Evolutionary conservation across 176 grass and related monocot genomes (phyloP).

Genomic region (Luzula sylvatica): DNA sequence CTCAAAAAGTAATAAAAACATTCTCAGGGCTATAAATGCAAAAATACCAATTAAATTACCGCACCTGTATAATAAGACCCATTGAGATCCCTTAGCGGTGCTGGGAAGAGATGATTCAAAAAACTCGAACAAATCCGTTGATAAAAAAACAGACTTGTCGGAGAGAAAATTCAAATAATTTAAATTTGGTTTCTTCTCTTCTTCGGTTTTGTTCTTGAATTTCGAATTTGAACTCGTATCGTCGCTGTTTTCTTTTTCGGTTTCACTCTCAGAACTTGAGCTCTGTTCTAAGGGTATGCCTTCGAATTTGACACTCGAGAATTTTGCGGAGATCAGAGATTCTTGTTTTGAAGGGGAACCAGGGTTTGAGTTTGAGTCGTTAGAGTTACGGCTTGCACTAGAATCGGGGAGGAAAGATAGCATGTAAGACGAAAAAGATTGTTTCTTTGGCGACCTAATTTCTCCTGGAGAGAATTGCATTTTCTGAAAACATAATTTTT

Average conservation of each 20-base stretch:
- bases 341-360: slow-evolving; percentile 21
- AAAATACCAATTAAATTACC: slow-evolving; percentile 1
- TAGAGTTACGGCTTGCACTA: slow-evolving; percentile 16
- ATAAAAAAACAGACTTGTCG: slow-evolving; percentile 67
- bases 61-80: slow-evolving; percentile 91
- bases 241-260: slow-evolving; percentile 24
- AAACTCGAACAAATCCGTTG: slow-evolving; percentile 59
- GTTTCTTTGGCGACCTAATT: slow-evolving; percentile 35
- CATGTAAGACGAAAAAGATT: slow-evolving; percentile 41
- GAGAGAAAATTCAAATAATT: slow-evolving; percentile 34
- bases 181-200: slow-evolving; percentile 29
- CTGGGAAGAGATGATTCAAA: slow-evolving; percentile 70
- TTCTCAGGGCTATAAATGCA: not conserved
- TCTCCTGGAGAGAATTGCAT: slow-evolving; percentile 31
- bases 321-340: slow-evolving; percentile 42
- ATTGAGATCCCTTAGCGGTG: slow-evolving; percentile 74
- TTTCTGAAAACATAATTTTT: too few relatives aligned
- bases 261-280: slow-evolving; percentile 35
- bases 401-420: slow-evolving; percentile 38
- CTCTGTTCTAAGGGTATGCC: slow-evolving; percentile 25
- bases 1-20: slow-evolving; percentile 16
- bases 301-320: slow-evolving; percentile 33
- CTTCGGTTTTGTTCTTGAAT: slow-evolving; percentile 23
- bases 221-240: slow-evolving; percentile 5
- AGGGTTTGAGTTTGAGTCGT: slow-evolving; percentile 15